Conservation (phyloP, 129 eudicot genomes). For the Glebionis coronaria region DNA sequence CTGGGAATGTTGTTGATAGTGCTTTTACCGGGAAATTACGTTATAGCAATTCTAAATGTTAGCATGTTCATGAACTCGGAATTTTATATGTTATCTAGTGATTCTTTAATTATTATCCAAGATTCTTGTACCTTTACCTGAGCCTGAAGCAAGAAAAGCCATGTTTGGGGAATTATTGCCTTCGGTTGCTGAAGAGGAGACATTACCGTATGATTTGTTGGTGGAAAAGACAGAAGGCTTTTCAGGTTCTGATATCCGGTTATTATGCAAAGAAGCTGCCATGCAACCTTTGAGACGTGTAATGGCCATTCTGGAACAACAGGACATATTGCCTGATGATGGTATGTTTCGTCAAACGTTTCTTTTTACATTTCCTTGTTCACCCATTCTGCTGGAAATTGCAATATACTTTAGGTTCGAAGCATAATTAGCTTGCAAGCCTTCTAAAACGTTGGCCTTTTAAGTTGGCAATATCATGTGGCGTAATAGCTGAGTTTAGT, state of each 20-base stretch:
- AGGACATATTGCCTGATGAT: slow-evolving; percentile 76
- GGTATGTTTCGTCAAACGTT: slow-evolving; percentile 43
- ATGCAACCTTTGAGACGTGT: slow-evolving; percentile 97
- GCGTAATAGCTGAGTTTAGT: too few relatives aligned
- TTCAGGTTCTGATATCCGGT: slow-evolving; percentile 93
- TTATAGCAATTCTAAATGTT: too few relatives aligned
- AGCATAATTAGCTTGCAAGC: too few relatives aligned
- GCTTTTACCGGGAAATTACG: too few relatives aligned
- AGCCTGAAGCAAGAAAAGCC: slow-evolving; percentile 83
- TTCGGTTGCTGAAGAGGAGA: slow-evolving; percentile 40
- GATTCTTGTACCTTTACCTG: slow-evolving; percentile 99
- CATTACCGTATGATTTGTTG: slow-evolving; percentile 71
- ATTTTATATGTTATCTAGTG: neutral
- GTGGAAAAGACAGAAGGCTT: slow-evolving; percentile 80
- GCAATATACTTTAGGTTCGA: neutral
- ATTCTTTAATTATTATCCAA: slow-evolving; percentile 39
- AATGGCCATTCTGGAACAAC: slow-evolving; percentile 69
- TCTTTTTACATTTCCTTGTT: neutral
- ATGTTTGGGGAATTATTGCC: slow-evolving; percentile 89
- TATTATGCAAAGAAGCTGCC: slow-evolving; percentile 96
- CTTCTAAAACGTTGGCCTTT: too few relatives aligned
- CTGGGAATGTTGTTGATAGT: too few relatives aligned
- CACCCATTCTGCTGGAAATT: neutral
- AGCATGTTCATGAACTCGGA: too few relatives aligned
- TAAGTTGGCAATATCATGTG: too few relatives aligned